Evolutionary conservation across 1,284 basidiomycete genomes (phyloP).

Genomic region (Schizopora paradoxa): DNA sequence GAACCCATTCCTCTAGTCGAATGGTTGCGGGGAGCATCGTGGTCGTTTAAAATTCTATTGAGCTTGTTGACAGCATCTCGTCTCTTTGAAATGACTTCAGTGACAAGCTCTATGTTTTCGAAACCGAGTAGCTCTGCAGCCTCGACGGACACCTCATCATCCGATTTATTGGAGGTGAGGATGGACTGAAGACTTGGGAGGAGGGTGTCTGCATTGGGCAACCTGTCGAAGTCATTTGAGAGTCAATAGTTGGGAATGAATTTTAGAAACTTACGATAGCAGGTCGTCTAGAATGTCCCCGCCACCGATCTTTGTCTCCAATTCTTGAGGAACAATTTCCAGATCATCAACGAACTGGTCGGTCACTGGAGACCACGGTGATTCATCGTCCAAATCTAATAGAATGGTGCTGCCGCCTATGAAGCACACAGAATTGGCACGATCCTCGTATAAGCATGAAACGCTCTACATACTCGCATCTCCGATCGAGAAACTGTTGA

Average conservation of each 20-base stretch:
- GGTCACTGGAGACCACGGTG: constrained; percentile 27
- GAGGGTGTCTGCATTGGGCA: constrained; percentile 28
- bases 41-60: no score
- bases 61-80: constrained; percentile 8
- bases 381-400: constrained; percentile 17
- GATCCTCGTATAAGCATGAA: no score
- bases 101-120: constrained; percentile 72
- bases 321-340: constrained; percentile 12
- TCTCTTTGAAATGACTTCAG: constrained; percentile 31
- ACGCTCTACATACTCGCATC: no score
- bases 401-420: no score
- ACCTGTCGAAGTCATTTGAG: constrained; percentile 24
- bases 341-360: constrained; percentile 13
- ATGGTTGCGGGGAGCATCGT: no score
- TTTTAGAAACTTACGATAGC: constrained; percentile 29
- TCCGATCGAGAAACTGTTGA: no score
- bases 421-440: no score
- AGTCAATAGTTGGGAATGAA: constrained; percentile 15
- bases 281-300: constrained; percentile 22
- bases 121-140: constrained; percentile 84
- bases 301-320: neutral
- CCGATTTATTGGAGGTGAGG: constrained; percentile 32
- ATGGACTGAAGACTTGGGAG: constrained; percentile 27
- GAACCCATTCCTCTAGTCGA: neutral
- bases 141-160: constrained; percentile 76